Evolutionary conservation across 495 filamentous ascomycete genomes (phyloP).

Genomic region (Trichodelitschia bisporula): DNA sequence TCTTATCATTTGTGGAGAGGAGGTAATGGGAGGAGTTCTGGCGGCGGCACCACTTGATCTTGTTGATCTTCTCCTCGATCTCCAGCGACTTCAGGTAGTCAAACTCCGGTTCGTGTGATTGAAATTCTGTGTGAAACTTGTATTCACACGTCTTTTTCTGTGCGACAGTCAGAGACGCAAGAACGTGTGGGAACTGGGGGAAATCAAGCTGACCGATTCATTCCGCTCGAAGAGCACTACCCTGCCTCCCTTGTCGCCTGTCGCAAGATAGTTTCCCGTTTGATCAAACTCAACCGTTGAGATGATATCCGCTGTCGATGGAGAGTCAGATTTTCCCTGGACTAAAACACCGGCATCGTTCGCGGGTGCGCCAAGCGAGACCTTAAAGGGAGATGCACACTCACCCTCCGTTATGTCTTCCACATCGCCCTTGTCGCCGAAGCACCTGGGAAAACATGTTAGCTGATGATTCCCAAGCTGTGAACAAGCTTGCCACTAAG

Average conservation of each 20-base stretch:
- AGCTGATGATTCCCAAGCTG: too few species aligned
- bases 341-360: too few species aligned
- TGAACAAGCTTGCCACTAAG: constrained; percentile 8
- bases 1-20: constrained; percentile 97
- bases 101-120: constrained; percentile 97
- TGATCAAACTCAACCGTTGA: constrained; percentile 98
- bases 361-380: not conserved
- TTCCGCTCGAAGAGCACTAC: constrained; percentile 96
- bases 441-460: too few species aligned
- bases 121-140: constrained; percentile 99
- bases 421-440: constrained; percentile 97
- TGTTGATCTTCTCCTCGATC: constrained; percentile 99
- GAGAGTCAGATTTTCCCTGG: too few species aligned
- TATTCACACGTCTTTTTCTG: constrained; percentile 99
- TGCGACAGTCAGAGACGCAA: constrained; percentile 1
- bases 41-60: constrained; percentile 98
- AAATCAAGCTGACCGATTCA: constrained; percentile 47
- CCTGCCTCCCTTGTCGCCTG: constrained; percentile 89
- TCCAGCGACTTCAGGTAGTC: constrained; percentile 97
- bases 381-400: too few species aligned
- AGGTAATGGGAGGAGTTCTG: constrained; percentile 97
- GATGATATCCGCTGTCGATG: constrained; percentile 80
- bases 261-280: constrained; percentile 93
- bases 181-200: constrained; percentile 1
- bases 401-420: constrained; percentile 99